Base-by-base conservation (phyloP, 2,329 filamentous ascomycete species). In the Dendryphion nanum region DNA sequence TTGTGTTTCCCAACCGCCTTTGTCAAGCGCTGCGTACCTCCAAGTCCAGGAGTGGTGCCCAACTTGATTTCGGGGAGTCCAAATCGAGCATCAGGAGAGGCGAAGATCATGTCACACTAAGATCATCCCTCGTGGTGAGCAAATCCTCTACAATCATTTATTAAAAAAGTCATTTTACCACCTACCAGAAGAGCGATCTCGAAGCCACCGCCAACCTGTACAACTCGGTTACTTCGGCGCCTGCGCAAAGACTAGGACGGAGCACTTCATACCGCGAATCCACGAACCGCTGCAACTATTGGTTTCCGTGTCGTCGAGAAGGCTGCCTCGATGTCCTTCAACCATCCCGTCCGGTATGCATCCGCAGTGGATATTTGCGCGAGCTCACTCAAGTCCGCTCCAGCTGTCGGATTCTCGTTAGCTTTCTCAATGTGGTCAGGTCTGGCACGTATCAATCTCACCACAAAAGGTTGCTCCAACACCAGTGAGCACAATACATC, bases 321-420 rank as follows among this genome's bases (percentile, higher is more conserved):
- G 26, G 94, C 79, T 42, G 83, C 76, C 7, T 89, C 94, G 87
- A 91, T 95, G 12, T 84, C 83, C 61, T 94, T 89, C 66, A 97
- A 95, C 70, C 96, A 96, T 55, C 90, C 86, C 50, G 74, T 81
- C 21, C 79, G 85, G 72, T 94, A 95, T 16, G 90, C 91, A 47
- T 85, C 75, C 40, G 86, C 79, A 68, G 96, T 96, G 36, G 84
- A 89, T 28, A 96, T 79, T 35, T 86, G 81, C 12, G 86, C 84
- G 88, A 97, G 95, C 71, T 97, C 91, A 70, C 94, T 95, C 72
- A 97, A 95, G 67, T 97, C 91, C 40, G 91, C 91, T 35, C 91
- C 91, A 37, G 91, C 91, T 72, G 44, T 37, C 34, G 18, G 18
- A 20, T 29, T 24, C 30, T 39, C 33, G 34, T 54, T 32, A 53